Base-by-base conservation (phyloP, 768 basidiomycete species). In the Lactarius akahatsu region DNA sequence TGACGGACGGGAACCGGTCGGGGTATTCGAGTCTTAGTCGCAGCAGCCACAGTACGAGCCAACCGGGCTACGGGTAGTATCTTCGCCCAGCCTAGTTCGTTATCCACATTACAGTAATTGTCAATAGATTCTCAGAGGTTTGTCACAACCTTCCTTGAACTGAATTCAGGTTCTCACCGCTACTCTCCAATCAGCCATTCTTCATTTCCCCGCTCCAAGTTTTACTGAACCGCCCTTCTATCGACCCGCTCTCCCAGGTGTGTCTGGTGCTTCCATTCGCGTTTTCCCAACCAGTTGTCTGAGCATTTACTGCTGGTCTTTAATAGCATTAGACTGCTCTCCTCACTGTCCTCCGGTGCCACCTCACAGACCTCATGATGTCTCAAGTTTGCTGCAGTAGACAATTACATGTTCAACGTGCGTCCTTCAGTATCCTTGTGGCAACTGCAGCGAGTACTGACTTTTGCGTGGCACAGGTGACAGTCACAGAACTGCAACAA, bases 151-250 rank as follows among this genome's bases (percentile, higher is more conserved):
- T 9, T 32, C 32, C 32, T 32, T 32, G 32, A 32, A 32, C 32
- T 9, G 32, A 32, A 30, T 30, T 5, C 28, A 28, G 3, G 28
- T 28, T 28, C 28, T 28, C 28, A 28, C 28, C 2, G 28, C 28
- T 81, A 36, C 80, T 79, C 57, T 77, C 82, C 40, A 91, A 78
- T 65, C 86, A 86, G 15, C 86, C 89, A 61, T 86, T 83, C 43
- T 92, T 77, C 45, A 90, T 76, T 65, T 11, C 11, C 11, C 36
- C 85, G 80, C 2, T 92, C 83, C 57, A 80, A 82, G 9, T 75
- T 23, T 11, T 50, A 7, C 47, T n/a, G 20, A 50, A 23, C 47
- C 9, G 1, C 9, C 32, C 7, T 50, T 8, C 47, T 4, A 50
- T 50, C 11, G 47, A 23, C 9, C 1, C 11, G 4, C 11, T 50